These are phyloP conservation scores for Talaromyces stipitatus DNA, from an alignment of 495 filamentous ascomycete genomes.

Conservation along the genomic window DNA sequence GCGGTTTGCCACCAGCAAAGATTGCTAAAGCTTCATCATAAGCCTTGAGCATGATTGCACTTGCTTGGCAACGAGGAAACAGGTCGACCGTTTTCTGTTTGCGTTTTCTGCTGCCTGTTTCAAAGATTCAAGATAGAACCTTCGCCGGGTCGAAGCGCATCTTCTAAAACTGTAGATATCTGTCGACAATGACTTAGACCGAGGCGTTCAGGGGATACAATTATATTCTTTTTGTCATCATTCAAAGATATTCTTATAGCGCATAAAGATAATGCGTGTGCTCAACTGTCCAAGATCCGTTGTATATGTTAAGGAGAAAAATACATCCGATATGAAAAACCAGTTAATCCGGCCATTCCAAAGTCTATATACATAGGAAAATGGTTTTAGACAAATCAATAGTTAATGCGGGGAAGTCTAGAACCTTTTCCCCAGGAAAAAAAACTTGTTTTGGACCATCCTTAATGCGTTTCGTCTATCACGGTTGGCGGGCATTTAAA, in stretches of 20 bases:
- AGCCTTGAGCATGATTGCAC: not conserved
- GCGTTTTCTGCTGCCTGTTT: not conserved
- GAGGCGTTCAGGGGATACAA: not conserved
- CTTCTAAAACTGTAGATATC: not conserved
- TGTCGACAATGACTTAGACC: not conserved
- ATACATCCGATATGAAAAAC: no score
- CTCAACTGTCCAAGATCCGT: no score
- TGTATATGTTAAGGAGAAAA: no score
- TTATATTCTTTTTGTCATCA: not conserved
- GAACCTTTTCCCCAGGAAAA: not conserved
- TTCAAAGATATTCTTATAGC: not conserved
- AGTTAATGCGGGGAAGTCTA: not conserved
- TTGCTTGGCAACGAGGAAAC: no score
- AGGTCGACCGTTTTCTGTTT: not conserved
- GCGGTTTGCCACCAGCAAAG: conserved; percentile 57
- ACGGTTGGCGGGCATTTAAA: not conserved
- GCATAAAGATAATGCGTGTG: no score
- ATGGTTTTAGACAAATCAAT: not conserved
- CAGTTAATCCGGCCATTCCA: no score
- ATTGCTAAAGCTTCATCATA: not conserved
- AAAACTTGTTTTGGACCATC: not conserved
- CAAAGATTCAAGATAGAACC: not conserved
- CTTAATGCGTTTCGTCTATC: not conserved
- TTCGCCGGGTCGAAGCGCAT: not conserved
- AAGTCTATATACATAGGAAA: not conserved